Percentiles rank a stretch among this genome's conserved stretches.
These are phyloP conservation scores for Calonectria multiphialidica DNA, from an alignment of 2,329 filamentous ascomycete species.

Conservation along the genomic window DNA sequence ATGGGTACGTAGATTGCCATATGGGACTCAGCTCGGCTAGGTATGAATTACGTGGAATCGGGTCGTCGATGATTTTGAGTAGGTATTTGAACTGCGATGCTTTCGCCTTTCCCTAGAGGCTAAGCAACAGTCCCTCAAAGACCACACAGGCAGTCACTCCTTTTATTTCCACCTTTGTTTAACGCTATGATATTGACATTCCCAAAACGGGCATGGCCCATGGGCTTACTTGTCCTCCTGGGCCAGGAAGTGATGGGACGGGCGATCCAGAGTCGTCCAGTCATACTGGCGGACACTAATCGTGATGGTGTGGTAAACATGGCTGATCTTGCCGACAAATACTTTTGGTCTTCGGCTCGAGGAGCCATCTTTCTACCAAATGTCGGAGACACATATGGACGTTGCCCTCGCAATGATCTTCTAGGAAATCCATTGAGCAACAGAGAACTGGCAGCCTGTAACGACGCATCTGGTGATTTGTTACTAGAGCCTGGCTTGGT, in stretches of 20 bases:
- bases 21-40: too few species aligned
- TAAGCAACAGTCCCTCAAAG: not conserved
- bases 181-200: not conserved
- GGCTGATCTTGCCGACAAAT: constrained; percentile 16
- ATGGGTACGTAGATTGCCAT: too few species aligned
- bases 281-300: constrained; percentile 32
- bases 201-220: too few species aligned
- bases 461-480: constrained; percentile 51
- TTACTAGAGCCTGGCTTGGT: constrained; percentile 46
- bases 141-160: not conserved
- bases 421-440: constrained; percentile 10
- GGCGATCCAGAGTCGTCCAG: not conserved
- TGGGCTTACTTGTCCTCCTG: not conserved
- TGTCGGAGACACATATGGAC: constrained; percentile 25
- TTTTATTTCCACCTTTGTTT: not conserved
- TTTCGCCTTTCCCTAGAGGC: not conserved
- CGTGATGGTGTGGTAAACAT: constrained; percentile 29
- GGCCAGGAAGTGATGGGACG: not conserved
- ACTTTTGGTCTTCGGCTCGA: constrained; percentile 12
- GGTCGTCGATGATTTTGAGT: not conserved
- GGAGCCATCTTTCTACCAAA: constrained; percentile 35
- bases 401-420: constrained; percentile 15
- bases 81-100: not conserved
- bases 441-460: constrained; percentile 45
- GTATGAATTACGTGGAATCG: not conserved